phyloP scores from a whole-genome alignment of 352 stramenopile genomes.

The Blastocystis sp. region DNA sequence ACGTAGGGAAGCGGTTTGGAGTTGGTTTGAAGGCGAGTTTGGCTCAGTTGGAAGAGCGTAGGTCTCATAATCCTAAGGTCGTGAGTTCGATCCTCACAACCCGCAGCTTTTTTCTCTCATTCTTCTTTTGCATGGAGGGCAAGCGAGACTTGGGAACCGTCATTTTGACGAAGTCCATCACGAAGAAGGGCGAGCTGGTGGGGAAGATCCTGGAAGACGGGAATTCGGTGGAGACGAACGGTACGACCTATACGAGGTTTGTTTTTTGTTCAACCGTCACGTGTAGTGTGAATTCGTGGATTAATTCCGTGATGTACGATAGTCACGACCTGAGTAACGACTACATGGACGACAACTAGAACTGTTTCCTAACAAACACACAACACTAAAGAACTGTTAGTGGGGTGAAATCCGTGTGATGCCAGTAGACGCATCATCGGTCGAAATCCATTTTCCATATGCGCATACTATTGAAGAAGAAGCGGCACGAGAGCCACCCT shows the following conservation, averaged over 20 bases:
- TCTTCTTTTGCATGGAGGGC: conserved; percentile 43
- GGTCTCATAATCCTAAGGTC: conserved; percentile 74
- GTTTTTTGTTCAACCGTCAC: background rate
- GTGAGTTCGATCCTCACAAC: conserved; percentile 74
- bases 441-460: conserved; percentile 20
- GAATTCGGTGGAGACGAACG: conserved; percentile 45
- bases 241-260: conserved; percentile 33
- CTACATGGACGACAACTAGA: no score
- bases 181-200: conserved; percentile 19
- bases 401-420: conserved; percentile 64
- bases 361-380: conserved; percentile 11
- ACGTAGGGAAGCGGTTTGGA: conserved; percentile 14
- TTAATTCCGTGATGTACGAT: conserved; percentile 48
- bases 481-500: background rate
- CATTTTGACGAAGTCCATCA: conserved; percentile 65
- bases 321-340: background rate
- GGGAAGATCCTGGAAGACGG: conserved; percentile 40
- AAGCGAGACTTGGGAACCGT: conserved; percentile 52
- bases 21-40: conserved; percentile 38
- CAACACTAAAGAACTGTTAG: conserved; percentile 34
- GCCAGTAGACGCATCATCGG: background rate
- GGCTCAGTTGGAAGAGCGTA: conserved; percentile 73
- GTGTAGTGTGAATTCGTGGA: conserved; percentile 58
- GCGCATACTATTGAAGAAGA: conserved; percentile 29
- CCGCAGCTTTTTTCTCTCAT: conserved; percentile 37